phyloP scores from a whole-genome alignment of 176 grass and related monocot species.

The Triticum dicoccoides region DNA sequence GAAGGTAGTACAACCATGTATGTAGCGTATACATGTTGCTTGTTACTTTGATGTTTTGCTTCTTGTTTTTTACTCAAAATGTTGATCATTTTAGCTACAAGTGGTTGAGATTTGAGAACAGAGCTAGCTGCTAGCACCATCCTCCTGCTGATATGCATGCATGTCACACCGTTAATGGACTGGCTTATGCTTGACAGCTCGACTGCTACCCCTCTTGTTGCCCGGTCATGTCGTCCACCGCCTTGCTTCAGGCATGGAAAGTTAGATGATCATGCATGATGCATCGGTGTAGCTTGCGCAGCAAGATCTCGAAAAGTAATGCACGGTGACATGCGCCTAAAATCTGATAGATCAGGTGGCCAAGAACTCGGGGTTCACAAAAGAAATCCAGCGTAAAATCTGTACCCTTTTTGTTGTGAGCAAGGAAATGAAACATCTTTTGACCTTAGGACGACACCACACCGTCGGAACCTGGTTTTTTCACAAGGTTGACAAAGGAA shows the following conservation, averaged over 20 bases:
- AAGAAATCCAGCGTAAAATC: too few species aligned
- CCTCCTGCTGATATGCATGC: background rate
- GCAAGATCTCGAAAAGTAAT: constrained; percentile 8
- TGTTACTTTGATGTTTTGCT: background rate
- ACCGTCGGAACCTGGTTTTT: background rate
- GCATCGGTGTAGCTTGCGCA: background rate
- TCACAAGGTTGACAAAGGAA: too few species aligned
- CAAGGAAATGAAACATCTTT: background rate
- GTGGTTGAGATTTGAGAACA: background rate
- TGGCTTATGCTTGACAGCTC: background rate
- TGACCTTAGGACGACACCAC: background rate
- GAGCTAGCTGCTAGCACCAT: background rate
- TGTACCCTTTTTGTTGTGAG: too few species aligned
- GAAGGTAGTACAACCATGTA: background rate
- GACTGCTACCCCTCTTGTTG: background rate
- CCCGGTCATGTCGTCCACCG: constrained; percentile 4
- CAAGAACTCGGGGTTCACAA: background rate
- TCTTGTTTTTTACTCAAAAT: background rate
- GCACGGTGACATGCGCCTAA: background rate
- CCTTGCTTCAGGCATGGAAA: constrained; percentile 17
- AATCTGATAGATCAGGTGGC: background rate
- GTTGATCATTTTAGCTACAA: background rate
- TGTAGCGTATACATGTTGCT: background rate
- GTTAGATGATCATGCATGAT: background rate
- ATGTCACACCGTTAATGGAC: background rate